phyloP scores from a whole-genome alignment of 345 rosid species.

The Arabidopsis suecica region DNA sequence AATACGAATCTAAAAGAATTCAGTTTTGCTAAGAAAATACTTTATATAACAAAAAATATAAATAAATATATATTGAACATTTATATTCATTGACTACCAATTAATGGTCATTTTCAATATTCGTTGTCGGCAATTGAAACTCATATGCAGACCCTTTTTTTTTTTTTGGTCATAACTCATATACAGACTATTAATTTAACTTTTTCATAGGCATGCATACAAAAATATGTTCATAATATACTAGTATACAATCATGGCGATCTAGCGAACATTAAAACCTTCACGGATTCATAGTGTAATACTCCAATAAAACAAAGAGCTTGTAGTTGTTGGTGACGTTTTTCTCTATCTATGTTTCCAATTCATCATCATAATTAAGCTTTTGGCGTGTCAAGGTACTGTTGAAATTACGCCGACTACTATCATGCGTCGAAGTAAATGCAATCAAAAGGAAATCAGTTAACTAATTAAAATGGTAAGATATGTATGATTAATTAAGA shows the following conservation, averaged over 20 bases:
- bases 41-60: too few relatives aligned
- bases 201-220: slow-evolving; percentile 32
- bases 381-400: slow-evolving; percentile 22
- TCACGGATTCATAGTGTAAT: slow-evolving; percentile 20
- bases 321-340: slow-evolving; percentile 31
- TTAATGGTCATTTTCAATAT: slow-evolving; percentile 29
- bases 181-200: slow-evolving; percentile 26
- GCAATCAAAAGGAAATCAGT: too few relatives aligned
- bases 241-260: slow-evolving; percentile 37
- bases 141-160: too few relatives aligned
- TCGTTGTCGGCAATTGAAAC: slow-evolving; percentile 39
- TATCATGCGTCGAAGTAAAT: too few relatives aligned
- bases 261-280: slow-evolving; percentile 22
- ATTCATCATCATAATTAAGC: neutral
- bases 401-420: too few relatives aligned
- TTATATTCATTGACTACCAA: slow-evolving; percentile 5
- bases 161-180: too few relatives aligned
- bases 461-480: too few relatives aligned
- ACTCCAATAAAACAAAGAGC: slow-evolving; percentile 16
- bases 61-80: neutral
- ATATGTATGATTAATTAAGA: too few relatives aligned
- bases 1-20: too few relatives aligned
- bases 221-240: slow-evolving; percentile 29
- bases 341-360: neutral
- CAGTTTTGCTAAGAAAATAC: too few relatives aligned